Base-by-base conservation (phyloP, 495 filamentous ascomycete genomes). In the Penicillium nucicola region DNA sequence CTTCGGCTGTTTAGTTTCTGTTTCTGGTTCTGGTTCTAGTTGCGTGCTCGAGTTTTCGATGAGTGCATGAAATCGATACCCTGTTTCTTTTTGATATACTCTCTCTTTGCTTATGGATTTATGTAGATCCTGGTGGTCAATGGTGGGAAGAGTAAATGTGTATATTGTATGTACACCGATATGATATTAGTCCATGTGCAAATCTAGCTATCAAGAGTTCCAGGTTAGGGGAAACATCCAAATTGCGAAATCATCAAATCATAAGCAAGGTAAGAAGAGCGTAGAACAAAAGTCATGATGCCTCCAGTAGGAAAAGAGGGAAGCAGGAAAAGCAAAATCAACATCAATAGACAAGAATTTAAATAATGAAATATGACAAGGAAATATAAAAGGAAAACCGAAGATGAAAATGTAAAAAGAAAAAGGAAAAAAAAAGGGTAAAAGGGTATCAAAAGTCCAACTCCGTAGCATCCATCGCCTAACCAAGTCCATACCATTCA, bases 371-470 rank as follows among this genome's bases (percentile, higher is more conserved):
- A 53, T 50, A 45, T 41, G 50, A 45, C 57, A 55, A 38, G 45
- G 31, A 40, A 22, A 22, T 22, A 22, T 45, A 19, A 46, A 34
- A 54, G 39, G 43, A 36, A 28, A 45, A 51, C 47, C n/a, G 37
- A 15, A 38, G 28, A 39, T 30, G 32, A 37, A 19, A 54, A 31
- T 18, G 17, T 35, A 31, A 36, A 40, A 40, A 50, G 49, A 18
- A 56, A 41, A 53, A 48, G 41, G 43, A 48, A 44, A 61, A 40
- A 56, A 57, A 56, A 41, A 45, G 28, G 47, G 42, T 55, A 52
- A 62, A 62, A 67, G 68, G 66, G 69, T 72, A 72, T 72, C 67
- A 61, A 61, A 59, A 55, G 54, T 64, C 54, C 53, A 65, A 65
- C 62, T 63, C 62, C 64, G 57, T 45, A 42, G 36, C 17, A 52